Percentiles rank a stretch among this genome's conserved stretches.
phyloP scores from a whole-genome alignment of 164 flowering plant species.

The Platanus orientalis region DNA sequence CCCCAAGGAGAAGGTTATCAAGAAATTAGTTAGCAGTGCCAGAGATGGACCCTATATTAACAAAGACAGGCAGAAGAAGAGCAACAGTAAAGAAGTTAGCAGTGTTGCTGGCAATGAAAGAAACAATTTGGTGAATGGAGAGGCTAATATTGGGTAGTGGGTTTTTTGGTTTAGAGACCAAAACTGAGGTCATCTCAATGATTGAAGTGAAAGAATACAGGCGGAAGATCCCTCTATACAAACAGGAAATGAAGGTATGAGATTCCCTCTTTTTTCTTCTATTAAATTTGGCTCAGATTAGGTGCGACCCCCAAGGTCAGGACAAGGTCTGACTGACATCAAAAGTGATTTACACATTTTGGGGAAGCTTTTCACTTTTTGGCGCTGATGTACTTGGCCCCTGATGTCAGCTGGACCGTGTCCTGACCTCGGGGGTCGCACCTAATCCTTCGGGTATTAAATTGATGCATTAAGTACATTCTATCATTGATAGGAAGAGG shows the following conservation, averaged over 20 bases:
- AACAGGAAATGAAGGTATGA: constrained; percentile 11
- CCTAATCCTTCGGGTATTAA: too few species aligned
- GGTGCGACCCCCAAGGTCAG: too few species aligned
- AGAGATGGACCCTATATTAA: constrained; percentile 27
- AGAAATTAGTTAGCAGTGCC: constrained; percentile 29
- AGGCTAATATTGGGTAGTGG: constrained; percentile 44
- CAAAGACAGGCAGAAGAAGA: constrained; percentile 48
- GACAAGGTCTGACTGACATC: too few species aligned
- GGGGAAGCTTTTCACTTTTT: too few species aligned
- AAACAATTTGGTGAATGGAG: constrained; percentile 55
- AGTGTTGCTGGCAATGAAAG: constrained; percentile 29
- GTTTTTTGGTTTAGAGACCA: constrained; percentile 1
- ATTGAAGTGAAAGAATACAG: not conserved
- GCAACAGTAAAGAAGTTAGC: constrained; percentile 32
- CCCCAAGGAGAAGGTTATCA: constrained; percentile 28
- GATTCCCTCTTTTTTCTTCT: not conserved
- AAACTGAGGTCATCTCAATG: not conserved
- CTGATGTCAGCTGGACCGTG: too few species aligned
- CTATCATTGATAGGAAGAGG: too few species aligned
- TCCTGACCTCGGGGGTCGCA: too few species aligned
- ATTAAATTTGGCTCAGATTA: too few species aligned
- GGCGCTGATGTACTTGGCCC: too few species aligned
- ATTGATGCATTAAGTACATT: too few species aligned
- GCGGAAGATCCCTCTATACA: not conserved
- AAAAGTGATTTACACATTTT: too few species aligned